These are phyloP conservation scores for Ophiostoma perfectum DNA, from an alignment of 2,329 filamentous ascomycete species.

Conservation along the genomic window DNA sequence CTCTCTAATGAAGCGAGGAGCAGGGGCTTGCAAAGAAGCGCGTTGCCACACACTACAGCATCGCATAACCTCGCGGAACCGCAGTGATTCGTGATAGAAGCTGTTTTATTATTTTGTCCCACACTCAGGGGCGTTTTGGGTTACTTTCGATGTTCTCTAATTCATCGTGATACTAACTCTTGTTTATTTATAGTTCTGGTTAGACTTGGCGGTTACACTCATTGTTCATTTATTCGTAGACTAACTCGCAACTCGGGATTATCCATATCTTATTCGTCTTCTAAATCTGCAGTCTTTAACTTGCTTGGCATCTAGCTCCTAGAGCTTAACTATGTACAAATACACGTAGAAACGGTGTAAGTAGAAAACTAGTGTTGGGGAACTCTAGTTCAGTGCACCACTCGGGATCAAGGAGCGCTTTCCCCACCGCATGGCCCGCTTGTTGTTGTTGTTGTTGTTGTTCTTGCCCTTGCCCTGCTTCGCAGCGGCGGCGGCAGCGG, in stretches of 20 bases:
- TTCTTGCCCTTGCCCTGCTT: neutral
- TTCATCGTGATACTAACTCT: too few relatives aligned
- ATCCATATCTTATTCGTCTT: conserved; percentile 2
- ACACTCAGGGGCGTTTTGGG: neutral
- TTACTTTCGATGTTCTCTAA: too few relatives aligned
- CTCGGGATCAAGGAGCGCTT: neutral
- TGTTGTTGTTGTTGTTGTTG: conserved; percentile 2
- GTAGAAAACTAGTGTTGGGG: neutral
- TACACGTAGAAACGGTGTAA: neutral
- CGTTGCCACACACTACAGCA: neutral
- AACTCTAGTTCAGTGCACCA: neutral
- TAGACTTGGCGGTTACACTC: too few relatives aligned
- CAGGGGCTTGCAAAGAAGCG: neutral
- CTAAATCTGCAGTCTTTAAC: neutral
- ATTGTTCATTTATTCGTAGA: too few relatives aligned
- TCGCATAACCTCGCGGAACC: conserved; percentile 3
- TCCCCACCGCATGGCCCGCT: conserved; percentile 13
- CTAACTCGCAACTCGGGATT: conserved; percentile 1
- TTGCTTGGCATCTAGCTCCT: neutral
- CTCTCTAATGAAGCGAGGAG: neutral
- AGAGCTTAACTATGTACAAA: neutral
- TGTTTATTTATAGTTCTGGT: too few relatives aligned
- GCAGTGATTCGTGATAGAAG: neutral
- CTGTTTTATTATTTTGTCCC: neutral
- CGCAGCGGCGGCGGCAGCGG: neutral